Evolutionary conservation across 1,139 yeast genomes (phyloP).

Genomic region (Pichia sp.): DNA sequence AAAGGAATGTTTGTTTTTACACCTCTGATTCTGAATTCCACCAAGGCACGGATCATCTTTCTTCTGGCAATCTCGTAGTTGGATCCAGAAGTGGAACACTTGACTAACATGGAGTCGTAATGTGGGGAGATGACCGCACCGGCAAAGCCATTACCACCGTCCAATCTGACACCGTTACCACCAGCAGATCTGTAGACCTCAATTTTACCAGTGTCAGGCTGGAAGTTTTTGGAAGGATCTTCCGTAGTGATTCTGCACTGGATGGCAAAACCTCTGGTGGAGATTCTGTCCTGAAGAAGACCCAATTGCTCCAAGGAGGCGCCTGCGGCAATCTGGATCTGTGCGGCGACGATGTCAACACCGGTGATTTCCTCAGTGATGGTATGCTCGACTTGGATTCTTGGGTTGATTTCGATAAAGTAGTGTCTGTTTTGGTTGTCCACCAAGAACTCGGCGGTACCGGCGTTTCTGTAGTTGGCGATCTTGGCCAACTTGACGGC

Average conservation of each 20-base stretch:
- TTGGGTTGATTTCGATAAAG: conserved; percentile 96
- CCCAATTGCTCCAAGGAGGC: conserved; percentile 91
- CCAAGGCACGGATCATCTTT: conserved; percentile 93
- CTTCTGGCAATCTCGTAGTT: conserved; percentile 95
- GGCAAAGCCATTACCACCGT: conserved; percentile 99
- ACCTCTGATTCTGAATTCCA: conserved; percentile 97
- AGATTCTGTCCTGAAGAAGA: conserved; percentile 85
- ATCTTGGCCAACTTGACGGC: conserved; percentile 88
- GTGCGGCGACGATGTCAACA: conserved; percentile 96
- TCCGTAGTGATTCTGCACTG: conserved; percentile 99
- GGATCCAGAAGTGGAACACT: conserved; percentile 94
- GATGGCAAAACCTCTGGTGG: conserved; percentile 95
- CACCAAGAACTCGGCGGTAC: conserved; percentile 97
- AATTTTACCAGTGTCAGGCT: conserved; percentile 97
- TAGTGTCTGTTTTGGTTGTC: conserved; percentile 93
- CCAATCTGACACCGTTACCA: conserved; percentile 98
- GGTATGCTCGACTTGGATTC: conserved; percentile 98
- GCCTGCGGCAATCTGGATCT: conserved; percentile 98
- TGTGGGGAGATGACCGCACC: conserved; percentile 97
- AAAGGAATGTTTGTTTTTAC: conserved; percentile 98
- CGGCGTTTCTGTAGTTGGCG: conserved; percentile 94
- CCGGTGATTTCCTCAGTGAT: conserved; percentile 99
- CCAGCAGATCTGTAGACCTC: conserved; percentile 98
- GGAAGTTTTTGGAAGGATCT: conserved; percentile 94
- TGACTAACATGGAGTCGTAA: conserved; percentile 97